Percentiles rank a stretch among this genome's conserved stretches.
phyloP scores from a whole-genome alignment of 2,329 filamentous ascomycete species.

The Xylaria sp. region DNA sequence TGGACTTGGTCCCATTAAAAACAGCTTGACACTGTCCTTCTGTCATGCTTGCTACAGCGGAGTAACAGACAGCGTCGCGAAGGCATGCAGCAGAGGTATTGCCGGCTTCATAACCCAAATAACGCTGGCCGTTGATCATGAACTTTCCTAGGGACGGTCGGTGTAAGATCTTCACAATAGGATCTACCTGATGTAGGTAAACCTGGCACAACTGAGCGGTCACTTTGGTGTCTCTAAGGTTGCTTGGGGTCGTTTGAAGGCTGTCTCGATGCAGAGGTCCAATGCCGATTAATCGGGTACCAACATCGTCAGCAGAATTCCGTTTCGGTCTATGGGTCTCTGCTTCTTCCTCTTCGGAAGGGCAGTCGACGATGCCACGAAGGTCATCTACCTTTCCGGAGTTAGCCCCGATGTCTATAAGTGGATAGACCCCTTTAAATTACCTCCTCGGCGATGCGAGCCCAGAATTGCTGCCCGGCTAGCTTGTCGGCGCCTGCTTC shows the following conservation, averaged over 20 bases:
- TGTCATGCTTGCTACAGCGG: slow-evolving; percentile 30
- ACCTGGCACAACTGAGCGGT: slow-evolving; percentile 23
- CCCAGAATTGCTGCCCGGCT: slow-evolving; percentile 10
- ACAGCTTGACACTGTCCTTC: slow-evolving; percentile 26
- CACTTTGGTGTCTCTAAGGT: slow-evolving; percentile 1
- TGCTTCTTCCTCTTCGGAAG: slow-evolving; percentile 16
- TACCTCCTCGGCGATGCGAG: slow-evolving; percentile 14
- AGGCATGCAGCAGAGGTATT: slow-evolving; percentile 23
- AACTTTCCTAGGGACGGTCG: slow-evolving; percentile 23
- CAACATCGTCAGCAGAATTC: neutral
- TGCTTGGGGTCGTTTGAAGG: too few species aligned
- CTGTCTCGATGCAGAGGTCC: too few species aligned
- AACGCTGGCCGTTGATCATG: slow-evolving; percentile 26
- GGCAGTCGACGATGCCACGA: slow-evolving; percentile 5
- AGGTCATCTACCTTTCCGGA: slow-evolving; percentile 8
- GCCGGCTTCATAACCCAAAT: slow-evolving; percentile 28
- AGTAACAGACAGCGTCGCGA: slow-evolving; percentile 28
- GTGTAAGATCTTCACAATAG: slow-evolving; percentile 31
- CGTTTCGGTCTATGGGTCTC: slow-evolving; percentile 4
- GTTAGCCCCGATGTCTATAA: neutral
- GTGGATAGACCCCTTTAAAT: neutral
- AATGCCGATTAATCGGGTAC: neutral
- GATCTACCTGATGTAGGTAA: slow-evolving; percentile 30
- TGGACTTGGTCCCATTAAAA: slow-evolving; percentile 18
- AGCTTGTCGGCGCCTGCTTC: slow-evolving; percentile 1